These are phyloP conservation scores for Globisporangium takayamanum DNA, from an alignment of 352 stramenopile species.

Conservation along the genomic window DNA sequence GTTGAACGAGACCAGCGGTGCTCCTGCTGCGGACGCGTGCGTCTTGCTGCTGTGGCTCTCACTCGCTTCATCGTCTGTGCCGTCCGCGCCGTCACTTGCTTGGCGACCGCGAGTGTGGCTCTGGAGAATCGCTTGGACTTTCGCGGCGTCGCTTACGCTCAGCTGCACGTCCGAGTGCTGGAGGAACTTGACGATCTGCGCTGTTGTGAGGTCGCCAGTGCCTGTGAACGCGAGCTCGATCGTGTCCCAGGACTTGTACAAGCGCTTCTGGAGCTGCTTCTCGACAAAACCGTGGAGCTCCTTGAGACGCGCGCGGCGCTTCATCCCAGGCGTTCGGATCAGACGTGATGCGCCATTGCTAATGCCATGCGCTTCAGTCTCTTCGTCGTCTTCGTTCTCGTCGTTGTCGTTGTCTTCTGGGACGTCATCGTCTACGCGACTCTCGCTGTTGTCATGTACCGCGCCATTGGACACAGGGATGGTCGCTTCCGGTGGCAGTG, in stretches of 20 bases:
- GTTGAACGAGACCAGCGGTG: slow-evolving; percentile 44
- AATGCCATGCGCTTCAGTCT: not conserved
- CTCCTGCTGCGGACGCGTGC: too few species aligned
- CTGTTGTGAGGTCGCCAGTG: slow-evolving; percentile 53
- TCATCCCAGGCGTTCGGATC: slow-evolving; percentile 30
- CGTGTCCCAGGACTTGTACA: slow-evolving; percentile 60
- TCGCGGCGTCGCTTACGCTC: slow-evolving; percentile 39
- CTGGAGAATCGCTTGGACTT: slow-evolving; percentile 56
- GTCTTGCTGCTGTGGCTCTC: not conserved
- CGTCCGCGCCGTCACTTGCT: not conserved
- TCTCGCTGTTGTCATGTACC: not conserved
- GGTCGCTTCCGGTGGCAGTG: slow-evolving; percentile 7
- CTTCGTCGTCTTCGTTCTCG: slow-evolving; percentile 7
- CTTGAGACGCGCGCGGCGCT: slow-evolving; percentile 43
- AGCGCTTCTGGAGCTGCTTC: slow-evolving; percentile 58
- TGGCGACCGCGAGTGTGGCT: slow-evolving; percentile 16
- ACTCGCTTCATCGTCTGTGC: slow-evolving; percentile 9
- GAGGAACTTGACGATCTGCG: slow-evolving; percentile 68
- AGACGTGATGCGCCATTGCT: not conserved
- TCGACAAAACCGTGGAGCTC: slow-evolving; percentile 61
- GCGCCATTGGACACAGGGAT: not conserved
- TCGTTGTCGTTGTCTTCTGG: slow-evolving; percentile 20
- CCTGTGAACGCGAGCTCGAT: slow-evolving; percentile 66
- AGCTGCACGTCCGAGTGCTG: slow-evolving; percentile 66
- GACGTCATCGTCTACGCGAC: slow-evolving; percentile 6